phyloP scores from a whole-genome alignment of 2,329 filamentous ascomycete species.

The Sclerotinia minor region DNA sequence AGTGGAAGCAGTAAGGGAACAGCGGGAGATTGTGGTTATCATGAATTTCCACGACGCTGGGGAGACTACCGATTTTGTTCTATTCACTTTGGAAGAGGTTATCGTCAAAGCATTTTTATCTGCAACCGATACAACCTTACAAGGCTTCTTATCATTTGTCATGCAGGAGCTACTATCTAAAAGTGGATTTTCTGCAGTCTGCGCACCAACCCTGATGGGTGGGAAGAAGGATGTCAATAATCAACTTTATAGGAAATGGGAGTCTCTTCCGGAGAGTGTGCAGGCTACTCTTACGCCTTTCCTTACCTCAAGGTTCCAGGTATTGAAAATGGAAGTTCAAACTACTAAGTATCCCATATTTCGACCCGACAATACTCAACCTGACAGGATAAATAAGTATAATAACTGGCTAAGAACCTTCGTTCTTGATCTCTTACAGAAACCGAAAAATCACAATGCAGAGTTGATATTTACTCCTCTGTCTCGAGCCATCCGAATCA shows the following conservation, averaged over 20 bases:
- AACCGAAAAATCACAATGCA: constrained; percentile 72
- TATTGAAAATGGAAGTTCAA: constrained; percentile 58
- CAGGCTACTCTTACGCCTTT: constrained; percentile 87
- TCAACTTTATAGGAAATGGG: constrained; percentile 72
- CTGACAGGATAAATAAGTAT: constrained; percentile 71
- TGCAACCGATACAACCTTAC: constrained; percentile 80
- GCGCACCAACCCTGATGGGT: constrained; percentile 37
- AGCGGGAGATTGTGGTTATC: constrained; percentile 79
- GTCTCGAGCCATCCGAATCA: constrained; percentile 77
- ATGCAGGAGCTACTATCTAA: constrained; percentile 89
- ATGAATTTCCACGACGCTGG: constrained; percentile 78
- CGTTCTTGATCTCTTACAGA: constrained; percentile 78
- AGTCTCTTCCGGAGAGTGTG: constrained; percentile 71
- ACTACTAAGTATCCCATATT: constrained; percentile 74
- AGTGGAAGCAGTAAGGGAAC: constrained; percentile 75
- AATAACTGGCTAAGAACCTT: constrained; percentile 79
- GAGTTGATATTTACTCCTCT: constrained; percentile 78
- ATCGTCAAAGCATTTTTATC: constrained; percentile 90
- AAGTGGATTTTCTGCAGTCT: constrained; percentile 67
- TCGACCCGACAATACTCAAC: constrained; percentile 48
- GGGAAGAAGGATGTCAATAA: constrained; percentile 48
- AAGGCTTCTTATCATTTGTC: constrained; percentile 88
- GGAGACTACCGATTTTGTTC: constrained; percentile 82
- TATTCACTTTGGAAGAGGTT: constrained; percentile 82
- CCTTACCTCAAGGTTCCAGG: constrained; percentile 76